Evolutionary conservation across 257 asterid species (phyloP), one percentile per base, ranked within the genome.

Genomic region (Verbena officinalis): DNA sequence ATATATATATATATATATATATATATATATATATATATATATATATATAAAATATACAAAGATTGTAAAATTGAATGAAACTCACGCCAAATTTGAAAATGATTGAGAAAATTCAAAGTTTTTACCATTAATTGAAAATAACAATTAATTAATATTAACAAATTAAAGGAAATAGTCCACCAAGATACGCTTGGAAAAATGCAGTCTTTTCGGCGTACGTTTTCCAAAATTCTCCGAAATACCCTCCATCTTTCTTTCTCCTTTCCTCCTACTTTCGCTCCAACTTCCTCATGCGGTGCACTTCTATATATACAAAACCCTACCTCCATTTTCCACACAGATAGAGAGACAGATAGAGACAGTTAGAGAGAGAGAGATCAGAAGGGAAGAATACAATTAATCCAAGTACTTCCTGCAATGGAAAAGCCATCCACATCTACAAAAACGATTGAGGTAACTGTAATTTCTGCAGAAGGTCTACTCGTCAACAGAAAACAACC

Each of bases 401-500:
- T 27, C 4, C 33, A 27, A 27, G 33, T 27, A 2, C 33, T 27
- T 36, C 9, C 9, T 12, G 12, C 42, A 15, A 69, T 68, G 76
- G 70, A 58, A 62, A 75, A 23, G 19, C 59, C 24, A 0, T 17
- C 34, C n/a, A n/a, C n/a, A n/a, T 27, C 66, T 5, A 27, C 33
- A 20, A 53, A 33, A 33, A 40, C 23, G 43, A 74, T 80, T 12
- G 86, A 80, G 65, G 65, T 80, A 7, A 82, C 79, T 0, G 77
- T 82, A 0, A 82, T 78, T 0, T 73, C 84, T 0, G 84, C 75
- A 0, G 87, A 82, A 65, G 82, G 70, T 17, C 63, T 82, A 57
- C 60, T 38, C 7, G 0, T 73, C 1, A 64, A 46, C 69, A 19
- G 68, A 7, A 64, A 45, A 20, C 76, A 59, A 9, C 74, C 80